Base-by-base conservation (phyloP, 2,329 filamentous ascomycete genomes). In the Pseudocercospora fijiensis region DNA sequence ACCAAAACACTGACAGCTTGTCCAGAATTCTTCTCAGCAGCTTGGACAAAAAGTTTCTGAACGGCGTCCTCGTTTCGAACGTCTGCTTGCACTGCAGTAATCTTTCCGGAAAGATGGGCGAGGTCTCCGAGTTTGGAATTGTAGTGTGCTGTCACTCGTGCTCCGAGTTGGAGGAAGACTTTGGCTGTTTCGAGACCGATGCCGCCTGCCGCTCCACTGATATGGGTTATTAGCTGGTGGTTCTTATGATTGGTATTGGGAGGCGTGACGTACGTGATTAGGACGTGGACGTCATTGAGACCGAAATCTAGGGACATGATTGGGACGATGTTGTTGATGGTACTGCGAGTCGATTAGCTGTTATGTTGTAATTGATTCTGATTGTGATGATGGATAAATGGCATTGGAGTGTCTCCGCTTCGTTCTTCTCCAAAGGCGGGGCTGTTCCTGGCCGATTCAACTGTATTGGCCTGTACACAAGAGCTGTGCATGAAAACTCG, bases 131-230 rank as follows among this genome's bases (percentile, higher is more conserved):
- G 60, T 57, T 77, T 73, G 24, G 77, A 57, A 24, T 66, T 66
- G 72, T 79, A 78, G 43, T 79, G 70, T 3, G 78, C 74, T n/a
- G 77, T 78, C n/a, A 79, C 75, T 26, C 76, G 72, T 57, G 78
- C 76, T 61, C 76, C 76, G 4, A 73, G 67, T 28, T 67, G 57
- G 24, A 49, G 64, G 70, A 76, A 70, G 73, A 49, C 78, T 67
- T 22, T 76, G 70, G 57, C 77, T 74, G 52, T 79, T 74, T 59
- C 76, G 68, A 67, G 76, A 72, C 64, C 77, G 73, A 45, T 72
- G 65, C 61, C 69, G 52, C 63, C 65, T 9, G 71, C 72, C 45
- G 73, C 75, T 22, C 74, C 74, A 24, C 49, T 52, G 13, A 16
- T 13, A 8, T 22, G 7, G 11, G 45, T 74, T 70, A 49, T 63